A percentile compares a stretch with the other conserved stretches of the same genome.
These are phyloP conservation scores for Zymoseptoria pseudotritici DNA, from an alignment of 2,329 filamentous ascomycete species.

Conservation along the genomic window DNA sequence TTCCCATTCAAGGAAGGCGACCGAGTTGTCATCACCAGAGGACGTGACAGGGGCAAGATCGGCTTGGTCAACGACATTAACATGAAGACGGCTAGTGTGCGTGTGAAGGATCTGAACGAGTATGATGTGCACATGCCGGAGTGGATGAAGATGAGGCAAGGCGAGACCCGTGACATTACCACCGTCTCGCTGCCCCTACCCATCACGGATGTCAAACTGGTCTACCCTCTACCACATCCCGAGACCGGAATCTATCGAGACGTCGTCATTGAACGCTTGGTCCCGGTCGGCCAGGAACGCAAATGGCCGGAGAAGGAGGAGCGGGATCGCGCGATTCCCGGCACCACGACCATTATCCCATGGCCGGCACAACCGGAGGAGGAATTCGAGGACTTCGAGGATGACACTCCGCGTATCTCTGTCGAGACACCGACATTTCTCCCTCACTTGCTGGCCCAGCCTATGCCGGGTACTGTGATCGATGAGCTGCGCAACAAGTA, in stretches of 20 bases:
- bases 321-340: conserved; percentile 50
- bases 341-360: conserved; percentile 64
- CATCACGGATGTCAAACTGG: conserved; percentile 69
- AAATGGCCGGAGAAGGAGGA: conserved; percentile 25
- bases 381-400: conserved; percentile 47
- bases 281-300: conserved; percentile 28
- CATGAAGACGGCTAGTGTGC: conserved; percentile 27
- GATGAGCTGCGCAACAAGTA: conserved; percentile 82
- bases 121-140: conserved; percentile 37
- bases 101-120: conserved; percentile 35
- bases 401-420: conserved; percentile 68
- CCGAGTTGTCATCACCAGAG: conserved; percentile 72
- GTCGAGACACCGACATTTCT: conserved; percentile 69
- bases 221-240: conserved; percentile 64
- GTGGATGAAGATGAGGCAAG: conserved; percentile 35
- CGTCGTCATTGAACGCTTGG: conserved; percentile 67
- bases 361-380: conserved; percentile 55
- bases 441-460: conserved; percentile 67
- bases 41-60: conserved; percentile 76
- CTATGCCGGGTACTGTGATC: conserved; percentile 70
- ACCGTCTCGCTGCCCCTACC: conserved; percentile 38
- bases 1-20: conserved; percentile 50
- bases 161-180: conserved; percentile 27
- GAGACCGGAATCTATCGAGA: conserved; percentile 60
- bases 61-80: conserved; percentile 57